phyloP scores from a whole-genome alignment of 371 early-diverging fungal species.

The Mortierella sp. region DNA sequence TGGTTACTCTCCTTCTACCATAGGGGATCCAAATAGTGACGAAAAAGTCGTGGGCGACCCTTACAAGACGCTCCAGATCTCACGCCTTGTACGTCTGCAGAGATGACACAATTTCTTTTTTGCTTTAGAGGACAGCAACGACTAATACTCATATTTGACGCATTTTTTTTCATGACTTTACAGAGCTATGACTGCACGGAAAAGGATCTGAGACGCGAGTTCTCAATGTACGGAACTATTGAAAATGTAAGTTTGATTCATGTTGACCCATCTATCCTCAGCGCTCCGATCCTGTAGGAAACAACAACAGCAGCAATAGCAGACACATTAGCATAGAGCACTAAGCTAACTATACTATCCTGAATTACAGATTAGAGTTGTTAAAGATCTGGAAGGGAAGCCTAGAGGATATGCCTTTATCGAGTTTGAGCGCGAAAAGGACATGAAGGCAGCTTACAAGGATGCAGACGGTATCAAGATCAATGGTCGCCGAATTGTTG shows the following conservation, averaged over 20 bases:
- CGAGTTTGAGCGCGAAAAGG: conserved; percentile 94
- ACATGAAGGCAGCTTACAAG: conserved; percentile 91
- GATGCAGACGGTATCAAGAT: conserved; percentile 93
- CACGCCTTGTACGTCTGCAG: conserved; percentile 72
- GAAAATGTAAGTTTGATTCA: conserved; percentile 68
- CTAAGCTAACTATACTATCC: background rate
- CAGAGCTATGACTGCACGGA: conserved; percentile 86
- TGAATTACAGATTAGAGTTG: conserved; percentile 76
- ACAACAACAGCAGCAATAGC: background rate
- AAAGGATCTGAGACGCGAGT: conserved; percentile 81
- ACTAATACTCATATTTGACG: conserved; percentile 2
- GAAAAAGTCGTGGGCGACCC: conserved; percentile 85
- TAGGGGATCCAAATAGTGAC: conserved; percentile 82
- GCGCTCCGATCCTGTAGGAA: too few relatives aligned
- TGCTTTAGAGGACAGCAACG: background rate
- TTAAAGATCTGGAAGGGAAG: conserved; percentile 73
- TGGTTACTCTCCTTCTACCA: conserved; percentile 24
- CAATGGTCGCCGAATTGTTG: conserved; percentile 86
- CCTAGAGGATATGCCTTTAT: conserved; percentile 96
- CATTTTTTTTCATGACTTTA: background rate
- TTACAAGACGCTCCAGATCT: conserved; percentile 93
- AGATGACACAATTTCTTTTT: background rate
- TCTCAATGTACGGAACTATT: conserved; percentile 89
- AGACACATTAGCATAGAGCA: background rate
- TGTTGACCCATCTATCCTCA: too few relatives aligned